Evolutionary conservation across 2,329 filamentous ascomycete genomes (phyloP), one percentile per base, ranked within the genome.

Genomic region (Phaeosphaeriaceae sp.): DNA sequence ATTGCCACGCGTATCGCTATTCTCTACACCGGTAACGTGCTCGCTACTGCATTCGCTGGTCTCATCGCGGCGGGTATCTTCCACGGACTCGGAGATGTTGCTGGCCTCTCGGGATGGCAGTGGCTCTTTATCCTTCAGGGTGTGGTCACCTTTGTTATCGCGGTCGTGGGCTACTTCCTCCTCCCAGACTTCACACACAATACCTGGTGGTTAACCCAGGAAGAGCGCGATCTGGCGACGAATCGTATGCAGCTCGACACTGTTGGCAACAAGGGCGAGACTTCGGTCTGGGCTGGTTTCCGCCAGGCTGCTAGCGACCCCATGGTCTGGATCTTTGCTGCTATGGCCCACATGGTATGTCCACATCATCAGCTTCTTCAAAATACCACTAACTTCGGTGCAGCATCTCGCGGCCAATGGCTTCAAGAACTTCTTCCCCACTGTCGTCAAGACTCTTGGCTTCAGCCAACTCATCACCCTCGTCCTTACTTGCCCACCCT

Each of bases 1-100:
- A 64, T 79, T 43, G 75, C 75, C 1, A 72, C 67, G 85, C 89
- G 64, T 74, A 89, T 60, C 87, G 89, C 70, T 17, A 69, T 74
- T 30, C 62, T 74, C 11, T 73, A 74, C 73, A 81, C 81, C 17
- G 80, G 83, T 21, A 69, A 71, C 67, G 65, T 79, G 66, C 68
- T 80, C 15, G 78, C 79, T 1, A 78, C 74, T 23, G 77, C 72
- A 8, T 81, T 83, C 49, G 78, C 77, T 19, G 80, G 81, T 13
- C 70, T 83, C 5, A 75, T 82, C 23, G 78, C 77, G 0, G 78
- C 77, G 0, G 78, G 74, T 1, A 68, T 73, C 35, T 74, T 73
- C 64, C 63, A 69, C 49, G 69, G 69, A 4, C 42, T 73, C 2
- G 66, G 68, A 19, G 63, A 64, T 28, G 65, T 67, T 9, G 64